Conservation (phyloP, 2,329 filamentous ascomycete genomes). For the Davidsoniella neocaledoniae region DNA sequence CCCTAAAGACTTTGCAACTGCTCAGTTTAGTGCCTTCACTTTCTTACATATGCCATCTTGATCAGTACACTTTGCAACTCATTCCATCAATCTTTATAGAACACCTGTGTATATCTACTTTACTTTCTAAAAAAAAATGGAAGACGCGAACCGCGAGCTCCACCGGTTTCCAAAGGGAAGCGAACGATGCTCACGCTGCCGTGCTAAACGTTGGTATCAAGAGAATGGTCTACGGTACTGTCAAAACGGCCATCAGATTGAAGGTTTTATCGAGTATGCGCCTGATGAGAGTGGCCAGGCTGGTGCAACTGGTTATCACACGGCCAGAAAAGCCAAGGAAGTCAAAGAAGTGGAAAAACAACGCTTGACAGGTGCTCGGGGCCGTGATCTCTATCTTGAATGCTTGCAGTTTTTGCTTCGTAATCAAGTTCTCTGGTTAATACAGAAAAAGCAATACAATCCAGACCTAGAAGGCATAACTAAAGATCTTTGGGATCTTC, state of each 20-base stretch:
- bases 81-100: background rate
- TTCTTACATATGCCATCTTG: no score
- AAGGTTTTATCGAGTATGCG: slow-evolving; percentile 42
- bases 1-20: background rate
- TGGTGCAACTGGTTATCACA: slow-evolving; percentile 30
- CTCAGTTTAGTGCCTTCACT: background rate
- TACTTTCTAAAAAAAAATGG: slow-evolving; percentile 18
- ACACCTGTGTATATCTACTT: no score
- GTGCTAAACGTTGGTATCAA: slow-evolving; percentile 52
- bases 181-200: slow-evolving; percentile 46
- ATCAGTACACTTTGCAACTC: background rate
- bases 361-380: slow-evolving; percentile 48
- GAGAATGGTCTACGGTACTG: slow-evolving; percentile 68
- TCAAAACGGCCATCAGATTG: slow-evolving; percentile 61
- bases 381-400: slow-evolving; percentile 65
- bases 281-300: slow-evolving; percentile 57
- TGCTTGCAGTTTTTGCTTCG: slow-evolving; percentile 71
- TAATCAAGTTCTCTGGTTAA: slow-evolving; percentile 61
- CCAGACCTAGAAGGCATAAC: slow-evolving; percentile 62
- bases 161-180: slow-evolving; percentile 33
- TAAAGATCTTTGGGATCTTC: slow-evolving; percentile 70
- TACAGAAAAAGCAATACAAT: slow-evolving; percentile 48
- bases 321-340: slow-evolving; percentile 23
- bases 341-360: slow-evolving; percentile 36
- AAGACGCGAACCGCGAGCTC: slow-evolving; percentile 24